These are phyloP conservation scores for Xylaria sp. DNA, from an alignment of 2,329 filamentous ascomycete genomes.

Conservation along the genomic window DNA sequence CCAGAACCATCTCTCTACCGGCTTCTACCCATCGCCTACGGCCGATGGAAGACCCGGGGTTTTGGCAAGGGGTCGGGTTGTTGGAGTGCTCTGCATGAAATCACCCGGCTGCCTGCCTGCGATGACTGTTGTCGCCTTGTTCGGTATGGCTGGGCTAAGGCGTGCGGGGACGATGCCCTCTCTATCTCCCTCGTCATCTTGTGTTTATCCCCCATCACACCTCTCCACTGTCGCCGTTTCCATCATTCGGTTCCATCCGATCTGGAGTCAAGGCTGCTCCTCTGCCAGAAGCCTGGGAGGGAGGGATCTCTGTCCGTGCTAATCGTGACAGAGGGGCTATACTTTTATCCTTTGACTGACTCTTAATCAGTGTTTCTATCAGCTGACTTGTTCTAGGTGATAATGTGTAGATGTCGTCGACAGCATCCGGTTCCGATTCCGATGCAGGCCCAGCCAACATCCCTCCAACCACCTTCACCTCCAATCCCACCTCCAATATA, in stretches of 20 bases:
- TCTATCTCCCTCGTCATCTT: conserved; percentile 2
- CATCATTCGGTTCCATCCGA: conserved; percentile 14
- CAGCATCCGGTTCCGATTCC: conserved; percentile 30
- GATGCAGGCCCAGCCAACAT: conserved; percentile 9
- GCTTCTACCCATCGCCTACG: conserved; percentile 39
- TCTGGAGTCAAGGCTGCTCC: conserved; percentile 39
- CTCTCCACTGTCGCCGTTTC: conserved; percentile 3
- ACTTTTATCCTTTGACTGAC: conserved; percentile 16
- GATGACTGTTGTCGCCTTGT: conserved; percentile 35
- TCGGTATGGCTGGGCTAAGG: conserved; percentile 38
- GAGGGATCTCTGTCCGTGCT: conserved; percentile 33
- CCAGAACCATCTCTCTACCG: conserved; percentile 35
- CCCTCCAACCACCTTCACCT: conserved; percentile 10
- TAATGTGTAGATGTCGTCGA: conserved; percentile 34
- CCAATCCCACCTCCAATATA: conserved; percentile 30
- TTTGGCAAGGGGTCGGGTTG: conserved; percentile 35
- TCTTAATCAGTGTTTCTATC: conserved; percentile 5
- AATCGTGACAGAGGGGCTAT: conserved; percentile 30
- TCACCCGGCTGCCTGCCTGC: conserved; percentile 31
- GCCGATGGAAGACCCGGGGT: conserved; percentile 39
- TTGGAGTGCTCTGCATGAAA: conserved; percentile 22
- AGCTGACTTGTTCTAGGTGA: conserved; percentile 33
- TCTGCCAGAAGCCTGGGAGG: conserved; percentile 39
- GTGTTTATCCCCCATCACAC: conserved; percentile 2
- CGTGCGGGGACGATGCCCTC: conserved; percentile 36